Evolutionary conservation across 78 protist genomes (phyloP).

Genomic region (Parvularia atlantis): DNA sequence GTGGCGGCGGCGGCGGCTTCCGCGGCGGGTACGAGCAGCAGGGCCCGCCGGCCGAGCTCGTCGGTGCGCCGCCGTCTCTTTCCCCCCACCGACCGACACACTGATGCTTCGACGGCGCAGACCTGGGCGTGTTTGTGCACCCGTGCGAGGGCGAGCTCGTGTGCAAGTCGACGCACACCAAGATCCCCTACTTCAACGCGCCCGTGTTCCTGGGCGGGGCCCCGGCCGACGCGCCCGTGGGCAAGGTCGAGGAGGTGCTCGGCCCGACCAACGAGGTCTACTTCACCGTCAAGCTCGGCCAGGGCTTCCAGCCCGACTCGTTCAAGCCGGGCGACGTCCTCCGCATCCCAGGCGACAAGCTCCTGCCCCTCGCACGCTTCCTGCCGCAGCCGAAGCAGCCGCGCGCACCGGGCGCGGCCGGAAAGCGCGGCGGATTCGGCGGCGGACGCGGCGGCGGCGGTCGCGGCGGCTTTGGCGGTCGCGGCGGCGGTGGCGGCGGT

Average conservation of each 20-base stretch:
- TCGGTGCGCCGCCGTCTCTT: neutral
- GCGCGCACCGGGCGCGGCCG: too few species aligned
- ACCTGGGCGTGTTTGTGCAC: slow-evolving; percentile 8
- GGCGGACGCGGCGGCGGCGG: too few species aligned
- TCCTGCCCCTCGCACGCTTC: slow-evolving; percentile 40
- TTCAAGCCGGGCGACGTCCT: slow-evolving; percentile 21
- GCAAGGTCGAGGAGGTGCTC: slow-evolving; percentile 54
- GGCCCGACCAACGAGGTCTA: slow-evolving; percentile 21
- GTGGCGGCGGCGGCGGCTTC: neutral
- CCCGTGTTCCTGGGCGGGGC: slow-evolving; percentile 18
- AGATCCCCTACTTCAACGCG: slow-evolving; percentile 47
- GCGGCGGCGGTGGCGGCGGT: too few species aligned
- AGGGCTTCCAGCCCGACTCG: slow-evolving; percentile 23
- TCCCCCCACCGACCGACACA: neutral
- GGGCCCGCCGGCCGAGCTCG: neutral
- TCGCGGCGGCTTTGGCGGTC: too few species aligned
- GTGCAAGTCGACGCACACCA: slow-evolving; percentile 1
- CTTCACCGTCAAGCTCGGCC: slow-evolving; percentile 19
- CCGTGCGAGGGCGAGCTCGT: slow-evolving; percentile 46
- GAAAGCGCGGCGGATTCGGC: too few species aligned
- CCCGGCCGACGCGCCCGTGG: slow-evolving; percentile 31
- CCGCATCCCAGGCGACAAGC: slow-evolving; percentile 21
- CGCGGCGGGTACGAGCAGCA: neutral
- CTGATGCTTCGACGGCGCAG: neutral
- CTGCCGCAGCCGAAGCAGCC: slow-evolving; percentile 18